These are phyloP conservation scores for Cladosporium sp. DNA, from an alignment of 2,329 filamentous ascomycete species.

Conservation along the genomic window DNA sequence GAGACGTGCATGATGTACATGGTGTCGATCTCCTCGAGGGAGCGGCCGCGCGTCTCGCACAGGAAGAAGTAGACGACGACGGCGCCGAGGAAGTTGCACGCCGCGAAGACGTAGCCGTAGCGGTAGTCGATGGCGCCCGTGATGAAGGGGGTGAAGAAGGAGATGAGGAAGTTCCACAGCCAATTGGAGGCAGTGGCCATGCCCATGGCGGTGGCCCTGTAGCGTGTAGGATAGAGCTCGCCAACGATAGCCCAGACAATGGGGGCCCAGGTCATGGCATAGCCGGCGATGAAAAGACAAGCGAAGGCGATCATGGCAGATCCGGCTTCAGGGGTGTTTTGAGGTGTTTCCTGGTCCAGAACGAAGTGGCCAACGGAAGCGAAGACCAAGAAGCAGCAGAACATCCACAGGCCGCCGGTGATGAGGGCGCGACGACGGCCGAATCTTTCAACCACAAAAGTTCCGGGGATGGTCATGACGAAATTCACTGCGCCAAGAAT, in stretches of 20 bases:
- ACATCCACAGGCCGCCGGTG: slow-evolving; percentile 45
- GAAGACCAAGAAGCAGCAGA: slow-evolving; percentile 56
- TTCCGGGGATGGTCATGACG: slow-evolving; percentile 42
- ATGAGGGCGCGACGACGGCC: slow-evolving; percentile 44
- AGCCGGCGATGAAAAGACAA: slow-evolving; percentile 63
- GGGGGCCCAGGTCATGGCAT: slow-evolving; percentile 67
- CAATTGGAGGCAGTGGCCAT: slow-evolving; percentile 61
- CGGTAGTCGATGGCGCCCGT: slow-evolving; percentile 30
- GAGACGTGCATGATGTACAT: slow-evolving; percentile 58
- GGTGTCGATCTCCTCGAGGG: slow-evolving; percentile 74
- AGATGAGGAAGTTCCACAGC: slow-evolving; percentile 40
- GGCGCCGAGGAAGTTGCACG: slow-evolving; percentile 27
- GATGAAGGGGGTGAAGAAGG: slow-evolving; percentile 22
- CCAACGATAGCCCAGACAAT: slow-evolving; percentile 65
- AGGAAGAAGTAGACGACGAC: slow-evolving; percentile 68
- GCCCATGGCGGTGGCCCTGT: slow-evolving; percentile 54
- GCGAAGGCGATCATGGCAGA: slow-evolving; percentile 64
- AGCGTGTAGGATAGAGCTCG: slow-evolving; percentile 43
- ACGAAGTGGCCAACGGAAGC: slow-evolving; percentile 44
- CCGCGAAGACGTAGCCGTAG: slow-evolving; percentile 34
- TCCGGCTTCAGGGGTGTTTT: slow-evolving; percentile 43
- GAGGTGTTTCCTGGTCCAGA: slow-evolving; percentile 31
- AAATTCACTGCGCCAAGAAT: slow-evolving; percentile 48
- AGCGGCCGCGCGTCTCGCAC: slow-evolving; percentile 67
- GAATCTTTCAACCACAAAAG: slow-evolving; percentile 45